Conservation (phyloP, 2,329 filamentous ascomycete species). For the Fusarium begoniae region DNA sequence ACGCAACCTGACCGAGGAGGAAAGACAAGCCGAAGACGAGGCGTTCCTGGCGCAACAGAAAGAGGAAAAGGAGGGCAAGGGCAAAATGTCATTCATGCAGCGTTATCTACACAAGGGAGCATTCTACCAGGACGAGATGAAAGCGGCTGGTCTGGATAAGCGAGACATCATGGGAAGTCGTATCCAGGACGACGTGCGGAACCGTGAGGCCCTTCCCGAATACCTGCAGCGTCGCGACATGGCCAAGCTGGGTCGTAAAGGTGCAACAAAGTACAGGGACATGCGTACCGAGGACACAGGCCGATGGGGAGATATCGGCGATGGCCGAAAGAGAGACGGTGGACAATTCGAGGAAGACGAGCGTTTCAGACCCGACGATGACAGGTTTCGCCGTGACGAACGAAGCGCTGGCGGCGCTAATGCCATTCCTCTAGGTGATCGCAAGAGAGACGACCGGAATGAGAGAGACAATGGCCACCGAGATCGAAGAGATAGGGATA, state of each 20-base stretch:
- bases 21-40: constrained; percentile 85
- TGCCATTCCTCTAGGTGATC: constrained; percentile 69
- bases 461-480: constrained; percentile 30
- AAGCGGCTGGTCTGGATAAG: constrained; percentile 77
- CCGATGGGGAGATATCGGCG: constrained; percentile 75
- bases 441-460: constrained; percentile 45
- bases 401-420: constrained; percentile 71
- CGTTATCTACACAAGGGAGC: constrained; percentile 97
- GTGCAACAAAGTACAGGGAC: constrained; percentile 89
- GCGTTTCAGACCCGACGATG: constrained; percentile 72
- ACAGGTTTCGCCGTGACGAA: constrained; percentile 55
- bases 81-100: constrained; percentile 90
- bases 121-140: constrained; percentile 87
- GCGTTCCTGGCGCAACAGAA: constrained; percentile 80
- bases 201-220: constrained; percentile 85
- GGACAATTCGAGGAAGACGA: constrained; percentile 63
- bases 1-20: constrained; percentile 84
- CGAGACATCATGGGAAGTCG: constrained; percentile 86
- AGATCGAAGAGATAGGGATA: constrained; percentile 36
- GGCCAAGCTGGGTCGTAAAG: constrained; percentile 93
- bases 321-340: constrained; percentile 53
- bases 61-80: constrained; percentile 79
- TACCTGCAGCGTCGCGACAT: constrained; percentile 93
- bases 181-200: constrained; percentile 84
- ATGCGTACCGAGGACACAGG: constrained; percentile 92